These are phyloP conservation scores for Aleurites moluccanus DNA, from an alignment of 441 rosid genomes.

Conservation along the genomic window DNA sequence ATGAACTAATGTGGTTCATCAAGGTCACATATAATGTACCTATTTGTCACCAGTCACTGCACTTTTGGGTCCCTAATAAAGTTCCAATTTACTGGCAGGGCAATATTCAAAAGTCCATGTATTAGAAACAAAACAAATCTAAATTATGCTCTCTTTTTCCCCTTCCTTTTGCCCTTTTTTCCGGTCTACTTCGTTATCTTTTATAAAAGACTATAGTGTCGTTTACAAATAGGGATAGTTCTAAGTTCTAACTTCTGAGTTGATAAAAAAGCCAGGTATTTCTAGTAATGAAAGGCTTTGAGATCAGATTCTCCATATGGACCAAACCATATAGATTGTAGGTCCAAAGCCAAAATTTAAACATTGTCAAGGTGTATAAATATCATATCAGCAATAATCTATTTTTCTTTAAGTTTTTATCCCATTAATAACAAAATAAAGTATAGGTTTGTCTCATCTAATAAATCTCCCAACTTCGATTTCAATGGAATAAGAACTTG, in stretches of 20 bases:
- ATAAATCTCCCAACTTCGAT: neutral
- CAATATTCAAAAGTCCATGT: conserved; percentile 13
- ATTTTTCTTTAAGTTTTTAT: neutral
- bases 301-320: neutral
- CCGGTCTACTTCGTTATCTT: conserved; percentile 18
- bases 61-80: conserved; percentile 27
- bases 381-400: neutral
- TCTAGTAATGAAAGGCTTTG: neutral
- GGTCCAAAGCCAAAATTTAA: neutral
- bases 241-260: neutral
- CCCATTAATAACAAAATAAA: too few relatives aligned
- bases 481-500: neutral
- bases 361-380: neutral
- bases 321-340: neutral
- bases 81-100: conserved; percentile 11
- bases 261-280: neutral
- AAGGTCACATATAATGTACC: conserved; percentile 21
- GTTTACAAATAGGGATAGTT: neutral
- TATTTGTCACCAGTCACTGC: conserved; percentile 26
- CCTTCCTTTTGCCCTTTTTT: neutral
- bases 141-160: neutral
- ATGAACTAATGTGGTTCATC: conserved; percentile 25
- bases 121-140: conserved; percentile 15
- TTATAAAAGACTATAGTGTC: neutral
- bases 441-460: neutral